Percentiles rank a stretch among this genome's conserved stretches.
Conservation (phyloP, 1,284 basidiomycete species). For the Ganoderma meredithae region DNA sequence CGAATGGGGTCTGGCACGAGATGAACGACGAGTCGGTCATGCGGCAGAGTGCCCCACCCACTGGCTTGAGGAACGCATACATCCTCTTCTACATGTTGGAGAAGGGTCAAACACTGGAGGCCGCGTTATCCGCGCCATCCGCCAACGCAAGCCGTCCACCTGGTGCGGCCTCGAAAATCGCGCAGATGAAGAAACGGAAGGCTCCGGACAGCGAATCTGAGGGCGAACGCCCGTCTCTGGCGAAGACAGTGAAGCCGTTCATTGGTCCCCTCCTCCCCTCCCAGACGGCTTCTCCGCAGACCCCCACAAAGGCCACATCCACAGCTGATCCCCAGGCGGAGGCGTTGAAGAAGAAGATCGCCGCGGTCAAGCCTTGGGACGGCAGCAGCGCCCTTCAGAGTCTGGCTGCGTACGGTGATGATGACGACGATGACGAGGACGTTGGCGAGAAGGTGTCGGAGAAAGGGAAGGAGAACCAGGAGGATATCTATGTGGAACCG, state of each 20-base stretch:
- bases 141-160: constrained; percentile 24
- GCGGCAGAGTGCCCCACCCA: constrained; percentile 50
- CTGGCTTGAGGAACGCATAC: constrained; percentile 86
- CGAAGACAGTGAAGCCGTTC: constrained; percentile 53
- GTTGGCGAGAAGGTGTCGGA: constrained; percentile 44
- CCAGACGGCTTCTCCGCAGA: constrained; percentile 21
- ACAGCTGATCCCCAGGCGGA: constrained; percentile 65
- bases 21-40: constrained; percentile 93
- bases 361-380: constrained; percentile 44
- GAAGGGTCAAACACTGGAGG: constrained; percentile 74
- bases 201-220: constrained; percentile 48
- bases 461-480: constrained; percentile 1
- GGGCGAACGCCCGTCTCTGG: constrained; percentile 54
- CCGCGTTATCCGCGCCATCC: constrained; percentile 50
- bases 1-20: constrained; percentile 82
- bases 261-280: constrained; percentile 73
- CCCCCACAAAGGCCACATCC: constrained; percentile 35
- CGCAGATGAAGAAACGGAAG: constrained; percentile 72
- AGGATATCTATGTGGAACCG: constrained; percentile 34
- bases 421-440: constrained; percentile 59
- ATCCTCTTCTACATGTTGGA: constrained; percentile 91
- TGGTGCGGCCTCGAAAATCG: constrained; percentile 51
- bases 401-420: constrained; percentile 59
- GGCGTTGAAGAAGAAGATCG: constrained; percentile 67
- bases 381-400: constrained; percentile 54